A percentile compares a stretch with the other conserved stretches of the same genome.
These are phyloP conservation scores for Corymbia calophylla DNA, from an alignment of 441 rosid species.

Conservation along the genomic window DNA sequence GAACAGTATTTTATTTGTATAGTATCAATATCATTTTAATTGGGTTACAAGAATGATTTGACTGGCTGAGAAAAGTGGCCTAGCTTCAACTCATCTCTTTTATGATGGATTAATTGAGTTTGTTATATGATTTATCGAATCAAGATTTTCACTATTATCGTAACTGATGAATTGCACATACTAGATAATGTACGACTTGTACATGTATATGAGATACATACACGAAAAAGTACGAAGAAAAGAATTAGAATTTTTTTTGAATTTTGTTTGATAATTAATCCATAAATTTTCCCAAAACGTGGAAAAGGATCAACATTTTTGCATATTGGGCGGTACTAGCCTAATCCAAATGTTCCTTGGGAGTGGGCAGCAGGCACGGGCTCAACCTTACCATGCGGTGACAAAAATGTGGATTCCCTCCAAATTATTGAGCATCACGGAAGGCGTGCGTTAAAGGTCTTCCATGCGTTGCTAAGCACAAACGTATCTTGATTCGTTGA, in stretches of 20 bases:
- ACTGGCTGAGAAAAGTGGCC: neutral
- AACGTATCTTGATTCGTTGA: neutral
- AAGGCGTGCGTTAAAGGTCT: neutral
- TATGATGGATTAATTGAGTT: neutral
- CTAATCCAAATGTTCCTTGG: neutral
- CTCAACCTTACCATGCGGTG: neutral
- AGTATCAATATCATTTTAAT: neutral
- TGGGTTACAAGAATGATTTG: neutral
- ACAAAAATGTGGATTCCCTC: neutral
- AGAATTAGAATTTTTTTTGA: neutral
- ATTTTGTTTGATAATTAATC: neutral
- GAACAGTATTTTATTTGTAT: neutral
- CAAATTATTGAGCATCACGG: neutral
- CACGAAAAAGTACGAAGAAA: neutral
- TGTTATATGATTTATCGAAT: neutral
- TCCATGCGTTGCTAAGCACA: neutral
- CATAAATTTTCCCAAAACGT: neutral
- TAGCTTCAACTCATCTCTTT: neutral
- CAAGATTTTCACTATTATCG: neutral
- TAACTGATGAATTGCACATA: neutral
- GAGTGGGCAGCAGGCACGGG: neutral
- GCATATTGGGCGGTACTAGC: neutral
- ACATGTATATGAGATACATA: neutral
- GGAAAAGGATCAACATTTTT: neutral
- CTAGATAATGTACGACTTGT: neutral